Percentiles rank a stretch among this genome's conserved stretches.
phyloP scores from a whole-genome alignment of 2,329 filamentous ascomycete genomes.

The Fusarium anguioides region DNA sequence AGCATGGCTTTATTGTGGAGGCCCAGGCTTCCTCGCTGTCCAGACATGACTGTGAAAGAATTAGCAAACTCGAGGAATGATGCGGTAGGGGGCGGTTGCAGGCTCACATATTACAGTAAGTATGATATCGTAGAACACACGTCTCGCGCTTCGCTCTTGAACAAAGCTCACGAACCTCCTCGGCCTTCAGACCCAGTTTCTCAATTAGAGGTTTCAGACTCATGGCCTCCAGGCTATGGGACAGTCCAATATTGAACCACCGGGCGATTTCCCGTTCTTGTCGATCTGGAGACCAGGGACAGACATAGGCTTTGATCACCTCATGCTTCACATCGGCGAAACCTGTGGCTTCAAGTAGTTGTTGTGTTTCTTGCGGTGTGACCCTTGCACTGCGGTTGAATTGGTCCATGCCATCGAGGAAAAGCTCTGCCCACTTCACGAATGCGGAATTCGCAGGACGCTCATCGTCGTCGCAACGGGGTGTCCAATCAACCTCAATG shows the following conservation, averaged over 20 bases:
- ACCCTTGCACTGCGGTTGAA: conserved; percentile 74
- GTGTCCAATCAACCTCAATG: conserved; percentile 86
- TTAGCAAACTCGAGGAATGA: background rate
- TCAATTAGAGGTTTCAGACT: conserved; percentile 77
- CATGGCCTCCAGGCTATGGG: conserved; percentile 77
- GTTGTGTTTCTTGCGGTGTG: conserved; percentile 61
- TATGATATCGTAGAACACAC: conserved; percentile 73
- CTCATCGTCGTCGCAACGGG: conserved; percentile 75
- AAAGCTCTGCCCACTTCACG: conserved; percentile 74
- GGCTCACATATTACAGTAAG: conserved; percentile 82
- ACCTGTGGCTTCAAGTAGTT: conserved; percentile 74
- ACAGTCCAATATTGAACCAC: conserved; percentile 86
- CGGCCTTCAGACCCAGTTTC: conserved; percentile 57
- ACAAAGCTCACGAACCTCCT: conserved; percentile 72
- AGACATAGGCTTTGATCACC: conserved; percentile 76
- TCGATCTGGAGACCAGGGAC: conserved; percentile 75
- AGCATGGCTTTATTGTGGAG: conserved; percentile 34
- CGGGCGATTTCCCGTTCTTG: conserved; percentile 75
- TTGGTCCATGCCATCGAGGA: conserved; percentile 74
- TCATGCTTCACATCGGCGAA: conserved; percentile 83
- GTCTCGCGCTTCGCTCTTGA: conserved; percentile 74
- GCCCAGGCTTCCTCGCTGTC: conserved; percentile 43
- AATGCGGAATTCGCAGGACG: conserved; percentile 68
- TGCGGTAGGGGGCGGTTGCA: background rate
- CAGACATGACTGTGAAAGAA: conserved; percentile 40